A percentile compares a stretch with the other conserved stretches of the same genome.
These are phyloP conservation scores for Venturia aucupariae DNA, from an alignment of 2,329 filamentous ascomycete species.

Conservation along the genomic window DNA sequence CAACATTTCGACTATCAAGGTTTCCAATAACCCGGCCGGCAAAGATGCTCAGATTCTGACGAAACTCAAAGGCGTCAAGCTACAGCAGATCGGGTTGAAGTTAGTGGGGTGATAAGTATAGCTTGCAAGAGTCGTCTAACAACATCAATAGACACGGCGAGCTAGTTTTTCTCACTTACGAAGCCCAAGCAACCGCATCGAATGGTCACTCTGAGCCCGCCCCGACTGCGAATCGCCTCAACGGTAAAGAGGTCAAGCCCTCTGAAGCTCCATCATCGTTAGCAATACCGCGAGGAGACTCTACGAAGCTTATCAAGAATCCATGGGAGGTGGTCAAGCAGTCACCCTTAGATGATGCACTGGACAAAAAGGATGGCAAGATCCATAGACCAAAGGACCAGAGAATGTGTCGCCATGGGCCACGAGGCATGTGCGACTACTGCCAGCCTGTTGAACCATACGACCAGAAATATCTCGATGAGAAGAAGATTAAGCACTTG, in stretches of 20 bases:
- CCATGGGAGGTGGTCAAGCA: conserved; percentile 91
- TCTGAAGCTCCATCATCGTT: conserved; percentile 54
- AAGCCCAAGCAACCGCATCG: conserved; percentile 43
- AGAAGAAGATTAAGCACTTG: conserved; percentile 98
- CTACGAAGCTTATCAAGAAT: conserved; percentile 61
- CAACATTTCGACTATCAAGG: conserved; percentile 45
- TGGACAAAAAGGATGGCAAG: conserved; percentile 87
- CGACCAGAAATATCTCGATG: conserved; percentile 73
- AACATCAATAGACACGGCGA: conserved; percentile 65
- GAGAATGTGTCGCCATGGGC: conserved; percentile 90
- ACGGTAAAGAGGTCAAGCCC: conserved; percentile 63
- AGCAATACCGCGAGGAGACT: conserved; percentile 47
- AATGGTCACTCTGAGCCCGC: conserved; percentile 38
- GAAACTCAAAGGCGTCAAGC: conserved; percentile 44
- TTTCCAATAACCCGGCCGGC: conserved; percentile 53
- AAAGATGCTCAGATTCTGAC: conserved; percentile 46
- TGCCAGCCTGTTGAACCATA: conserved; percentile 97
- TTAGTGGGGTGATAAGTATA: conserved; percentile 25
- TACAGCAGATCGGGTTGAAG: conserved; percentile 49
- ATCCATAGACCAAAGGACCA: conserved; percentile 64
- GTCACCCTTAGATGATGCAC: conserved; percentile 72
- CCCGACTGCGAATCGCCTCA: conserved; percentile 54
- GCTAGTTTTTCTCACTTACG: conserved; percentile 78
- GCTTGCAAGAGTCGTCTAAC: conserved; percentile 18
- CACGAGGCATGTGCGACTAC: conserved; percentile 98